Conservation (phyloP, 2,329 filamentous ascomycete genomes). For the Aspergillus fumigatiaffinis region DNA sequence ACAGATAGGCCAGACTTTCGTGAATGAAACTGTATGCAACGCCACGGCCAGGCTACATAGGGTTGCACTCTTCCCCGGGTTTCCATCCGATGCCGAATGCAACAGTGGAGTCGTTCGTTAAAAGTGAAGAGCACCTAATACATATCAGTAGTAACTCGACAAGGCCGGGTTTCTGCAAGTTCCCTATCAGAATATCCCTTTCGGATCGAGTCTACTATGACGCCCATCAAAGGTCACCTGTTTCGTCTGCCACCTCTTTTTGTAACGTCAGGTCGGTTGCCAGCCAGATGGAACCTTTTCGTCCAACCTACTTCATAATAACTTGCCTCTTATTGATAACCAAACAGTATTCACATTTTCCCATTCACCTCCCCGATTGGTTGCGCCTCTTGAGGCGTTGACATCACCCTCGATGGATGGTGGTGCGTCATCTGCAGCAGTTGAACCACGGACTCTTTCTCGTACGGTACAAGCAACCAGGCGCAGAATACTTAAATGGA, state of each 20-base stretch:
- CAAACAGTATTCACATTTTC: not conserved
- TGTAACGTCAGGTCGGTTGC: constrained; percentile 17
- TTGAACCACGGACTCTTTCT: not conserved
- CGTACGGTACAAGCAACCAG: not conserved
- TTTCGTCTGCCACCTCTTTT: constrained; percentile 15
- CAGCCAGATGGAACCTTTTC: constrained; percentile 3
- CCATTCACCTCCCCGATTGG: not conserved
- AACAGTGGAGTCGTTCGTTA: constrained; percentile 14
- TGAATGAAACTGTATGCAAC: constrained; percentile 11
- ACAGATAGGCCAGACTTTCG: not conserved
- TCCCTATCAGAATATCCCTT: not conserved
- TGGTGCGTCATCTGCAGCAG: constrained; percentile 1
- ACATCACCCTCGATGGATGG: not conserved
- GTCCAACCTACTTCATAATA: not conserved
- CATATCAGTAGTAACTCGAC: not conserved
- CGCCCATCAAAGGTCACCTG: not conserved
- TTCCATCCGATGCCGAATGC: constrained; percentile 25
- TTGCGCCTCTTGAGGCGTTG: not conserved
- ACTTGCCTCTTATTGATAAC: not conserved
- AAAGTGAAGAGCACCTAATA: not conserved
- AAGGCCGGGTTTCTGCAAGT: no score
- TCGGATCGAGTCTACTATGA: not conserved
- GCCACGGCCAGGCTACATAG: constrained; percentile 4
- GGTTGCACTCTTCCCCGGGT: constrained; percentile 22
- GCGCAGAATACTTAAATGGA: no score